These are phyloP conservation scores for Candida quercuum DNA, from an alignment of 805 yeast species.

Conservation along the genomic window DNA sequence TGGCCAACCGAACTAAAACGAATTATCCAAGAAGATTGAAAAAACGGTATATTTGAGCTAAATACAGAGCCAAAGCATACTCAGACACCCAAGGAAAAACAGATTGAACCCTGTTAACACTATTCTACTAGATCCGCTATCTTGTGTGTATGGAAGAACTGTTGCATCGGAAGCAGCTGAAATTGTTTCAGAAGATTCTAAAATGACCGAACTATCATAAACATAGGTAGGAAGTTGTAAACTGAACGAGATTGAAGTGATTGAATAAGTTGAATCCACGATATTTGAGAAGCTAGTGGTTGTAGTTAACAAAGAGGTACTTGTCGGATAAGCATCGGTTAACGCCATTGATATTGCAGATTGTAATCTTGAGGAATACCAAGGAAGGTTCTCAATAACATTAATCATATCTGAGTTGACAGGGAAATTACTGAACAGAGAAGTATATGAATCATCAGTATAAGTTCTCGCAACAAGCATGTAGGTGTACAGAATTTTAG, in stretches of 20 bases:
- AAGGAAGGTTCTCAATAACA: conserved; percentile 20
- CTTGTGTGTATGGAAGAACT: no score
- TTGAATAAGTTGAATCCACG: neutral
- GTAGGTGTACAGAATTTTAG: neutral
- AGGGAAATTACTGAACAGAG: conserved; percentile 17
- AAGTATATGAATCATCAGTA: conserved; percentile 23
- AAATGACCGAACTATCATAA: neutral
- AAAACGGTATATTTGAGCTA: no score
- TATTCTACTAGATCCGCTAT: no score
- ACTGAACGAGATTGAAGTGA: neutral
- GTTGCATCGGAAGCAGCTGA: no score
- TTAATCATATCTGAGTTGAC: conserved; percentile 7
- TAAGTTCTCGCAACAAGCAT: conserved; percentile 4
- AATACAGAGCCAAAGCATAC: no score
- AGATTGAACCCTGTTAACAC: no score
- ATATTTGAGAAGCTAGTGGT: neutral
- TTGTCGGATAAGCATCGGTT: conserved; percentile 21
- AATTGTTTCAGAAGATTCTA: no score
- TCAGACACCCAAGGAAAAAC: no score
- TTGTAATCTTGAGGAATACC: conserved; percentile 24
- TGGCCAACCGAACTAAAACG: no score
- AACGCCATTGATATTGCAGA: conserved; percentile 9
- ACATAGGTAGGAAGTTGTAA: conserved; percentile 2
- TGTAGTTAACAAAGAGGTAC: neutral
- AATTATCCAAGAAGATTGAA: no score